Evolutionary conservation across 163 green algal genomes (phyloP).

Genomic region (Coccomyxa subellipsoidea): DNA sequence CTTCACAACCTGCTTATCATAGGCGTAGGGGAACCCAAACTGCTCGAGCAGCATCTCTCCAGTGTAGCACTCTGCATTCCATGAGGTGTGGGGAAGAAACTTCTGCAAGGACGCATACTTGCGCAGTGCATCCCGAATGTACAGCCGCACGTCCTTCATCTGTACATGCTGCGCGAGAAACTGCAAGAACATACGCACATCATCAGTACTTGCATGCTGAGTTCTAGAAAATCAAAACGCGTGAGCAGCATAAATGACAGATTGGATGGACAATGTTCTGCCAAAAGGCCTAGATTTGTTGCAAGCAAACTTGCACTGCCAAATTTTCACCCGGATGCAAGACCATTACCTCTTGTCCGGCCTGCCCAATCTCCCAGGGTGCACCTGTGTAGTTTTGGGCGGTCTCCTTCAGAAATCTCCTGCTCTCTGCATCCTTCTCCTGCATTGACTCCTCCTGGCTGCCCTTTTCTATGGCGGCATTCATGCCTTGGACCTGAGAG

Average conservation of each 20-base stretch:
- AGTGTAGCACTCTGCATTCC: constrained; percentile 41
- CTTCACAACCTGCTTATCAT: constrained; percentile 26
- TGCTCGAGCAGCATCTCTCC: constrained; percentile 40
- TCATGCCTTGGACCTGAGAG: not conserved
- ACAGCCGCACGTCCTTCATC: constrained; percentile 44
- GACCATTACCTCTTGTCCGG: constrained; percentile 1
- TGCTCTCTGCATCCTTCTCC: not conserved
- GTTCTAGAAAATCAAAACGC: too few species aligned
- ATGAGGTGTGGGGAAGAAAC: constrained; percentile 17
- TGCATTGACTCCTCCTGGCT: not conserved
- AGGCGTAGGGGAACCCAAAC: constrained; percentile 37
- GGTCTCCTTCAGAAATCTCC: not conserved
- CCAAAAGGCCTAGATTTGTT: too few species aligned
- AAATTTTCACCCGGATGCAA: too few species aligned
- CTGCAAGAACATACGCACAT: not conserved
- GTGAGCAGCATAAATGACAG: too few species aligned
- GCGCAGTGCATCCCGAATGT: constrained; percentile 42
- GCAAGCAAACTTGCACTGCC: too few species aligned
- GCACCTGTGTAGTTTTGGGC: not conserved
- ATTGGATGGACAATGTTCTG: too few species aligned
- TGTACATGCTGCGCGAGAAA: constrained; percentile 40
- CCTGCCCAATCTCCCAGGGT: constrained; percentile 21
- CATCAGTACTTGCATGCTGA: not conserved
- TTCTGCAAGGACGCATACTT: constrained; percentile 39
- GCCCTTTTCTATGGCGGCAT: not conserved